phyloP scores from a whole-genome alignment of 2,329 filamentous ascomycete genomes.

The Acrodontium crateriforme region DNA sequence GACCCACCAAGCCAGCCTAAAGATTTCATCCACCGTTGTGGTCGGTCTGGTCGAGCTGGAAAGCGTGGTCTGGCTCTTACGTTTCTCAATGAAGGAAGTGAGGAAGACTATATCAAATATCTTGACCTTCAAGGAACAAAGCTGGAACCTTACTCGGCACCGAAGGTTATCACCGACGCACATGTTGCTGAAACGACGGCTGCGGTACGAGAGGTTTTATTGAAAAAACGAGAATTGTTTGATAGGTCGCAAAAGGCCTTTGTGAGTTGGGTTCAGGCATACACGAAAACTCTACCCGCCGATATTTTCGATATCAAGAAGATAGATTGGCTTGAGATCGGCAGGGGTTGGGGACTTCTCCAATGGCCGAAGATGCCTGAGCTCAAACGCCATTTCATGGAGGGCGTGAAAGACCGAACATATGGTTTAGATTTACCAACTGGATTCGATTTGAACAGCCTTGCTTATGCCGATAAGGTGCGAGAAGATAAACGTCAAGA shows the following conservation, averaged over 20 bases:
- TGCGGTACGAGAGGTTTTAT: constrained; percentile 47
- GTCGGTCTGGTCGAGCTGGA: constrained; percentile 49
- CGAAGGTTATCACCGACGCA: constrained; percentile 40
- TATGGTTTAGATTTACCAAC: constrained; percentile 23
- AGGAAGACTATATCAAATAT: constrained; percentile 84
- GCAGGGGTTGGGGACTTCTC: constrained; percentile 71
- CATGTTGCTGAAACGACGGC: constrained; percentile 46
- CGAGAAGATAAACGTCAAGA: constrained; percentile 29
- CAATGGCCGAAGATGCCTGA: constrained; percentile 91
- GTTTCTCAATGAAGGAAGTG: constrained; percentile 68
- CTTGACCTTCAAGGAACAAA: constrained; percentile 36
- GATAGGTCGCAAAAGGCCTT: constrained; percentile 87
- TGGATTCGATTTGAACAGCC: constrained; percentile 23
- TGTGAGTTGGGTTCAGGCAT: constrained; percentile 83
- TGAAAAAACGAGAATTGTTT: constrained; percentile 52
- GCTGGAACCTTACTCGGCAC: constrained; percentile 16
- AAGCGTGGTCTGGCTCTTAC: constrained; percentile 70
- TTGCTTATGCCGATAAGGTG: constrained; percentile 32
- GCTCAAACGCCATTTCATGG: constrained; percentile 31
- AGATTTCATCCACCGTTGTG: constrained; percentile 56
- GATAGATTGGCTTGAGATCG: constrained; percentile 73
- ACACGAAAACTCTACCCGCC: constrained; percentile 77
- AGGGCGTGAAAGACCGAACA: constrained; percentile 25
- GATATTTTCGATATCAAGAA: constrained; percentile 79
- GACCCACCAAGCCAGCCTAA: constrained; percentile 82